phyloP scores from a whole-genome alignment of 1,139 yeast species.

The Arxiozyma heterogenica region DNA sequence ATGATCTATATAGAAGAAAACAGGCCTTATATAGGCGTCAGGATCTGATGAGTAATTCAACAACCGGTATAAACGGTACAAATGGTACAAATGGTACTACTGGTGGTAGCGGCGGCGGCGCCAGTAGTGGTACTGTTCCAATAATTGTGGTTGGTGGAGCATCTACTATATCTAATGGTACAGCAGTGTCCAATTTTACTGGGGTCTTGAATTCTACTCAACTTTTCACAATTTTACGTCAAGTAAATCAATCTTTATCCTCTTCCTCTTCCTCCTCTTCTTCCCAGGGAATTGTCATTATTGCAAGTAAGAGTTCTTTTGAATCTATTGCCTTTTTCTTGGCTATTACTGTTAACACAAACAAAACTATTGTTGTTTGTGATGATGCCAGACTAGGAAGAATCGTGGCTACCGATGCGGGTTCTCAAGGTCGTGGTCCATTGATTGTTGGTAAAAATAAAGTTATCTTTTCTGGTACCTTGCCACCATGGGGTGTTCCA shows the following conservation, averaged over 20 bases:
- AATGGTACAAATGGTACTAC: constrained; percentile 7
- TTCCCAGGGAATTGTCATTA: constrained; percentile 20
- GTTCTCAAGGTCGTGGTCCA: constrained; percentile 22
- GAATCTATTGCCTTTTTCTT: constrained; percentile 27
- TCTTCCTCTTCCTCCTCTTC: background rate
- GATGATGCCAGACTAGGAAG: constrained; percentile 18
- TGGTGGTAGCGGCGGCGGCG: constrained; percentile 5
- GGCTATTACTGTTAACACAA: constrained; percentile 20
- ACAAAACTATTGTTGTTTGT: constrained; percentile 23
- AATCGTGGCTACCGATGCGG: constrained; percentile 19
- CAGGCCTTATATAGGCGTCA: constrained; percentile 1
- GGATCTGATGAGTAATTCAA: constrained; percentile 1
- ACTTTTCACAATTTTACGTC: constrained; percentile 17
- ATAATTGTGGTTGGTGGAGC: constrained; percentile 21
- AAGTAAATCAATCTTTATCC: constrained; percentile 14
- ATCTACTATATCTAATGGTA: constrained; percentile 7
- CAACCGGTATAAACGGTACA: constrained; percentile 9
- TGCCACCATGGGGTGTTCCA: constrained; percentile 22
- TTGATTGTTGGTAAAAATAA: constrained; percentile 17
- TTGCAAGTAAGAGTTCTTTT: constrained; percentile 18
- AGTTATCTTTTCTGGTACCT: constrained; percentile 23
- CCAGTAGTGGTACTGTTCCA: constrained; percentile 7
- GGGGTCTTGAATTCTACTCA: constrained; percentile 21
- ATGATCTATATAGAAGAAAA: background rate
- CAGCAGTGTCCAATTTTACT: constrained; percentile 18